Evolutionary conservation across 2,329 filamentous ascomycete species (phyloP).

Genomic region (Colletotrichum tropicicola): DNA sequence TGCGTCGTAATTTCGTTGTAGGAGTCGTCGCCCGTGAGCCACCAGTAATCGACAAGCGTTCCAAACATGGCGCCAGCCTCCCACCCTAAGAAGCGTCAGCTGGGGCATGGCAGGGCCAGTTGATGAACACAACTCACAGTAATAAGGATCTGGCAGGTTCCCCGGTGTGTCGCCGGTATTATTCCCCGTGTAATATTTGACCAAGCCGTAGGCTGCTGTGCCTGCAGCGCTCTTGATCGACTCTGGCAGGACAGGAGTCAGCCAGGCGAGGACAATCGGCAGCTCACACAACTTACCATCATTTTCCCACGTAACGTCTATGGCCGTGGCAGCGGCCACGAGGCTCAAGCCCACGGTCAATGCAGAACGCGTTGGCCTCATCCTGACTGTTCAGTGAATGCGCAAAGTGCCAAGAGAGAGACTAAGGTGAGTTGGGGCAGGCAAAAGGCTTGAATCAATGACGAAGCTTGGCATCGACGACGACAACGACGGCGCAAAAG

Average conservation of each 20-base stretch:
- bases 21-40: conserved; percentile 71
- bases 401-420: not conserved
- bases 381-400: not conserved
- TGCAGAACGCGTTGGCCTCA: conserved; percentile 1
- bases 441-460: not conserved
- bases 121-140: conserved; percentile 39
- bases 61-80: conserved; percentile 78
- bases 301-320: conserved; percentile 15
- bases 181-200: conserved; percentile 59
- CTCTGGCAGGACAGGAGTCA: not conserved
- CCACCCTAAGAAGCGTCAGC: conserved; percentile 63
- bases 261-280: not conserved
- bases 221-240: conserved; percentile 48
- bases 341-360: conserved; percentile 7
- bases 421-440: not conserved
- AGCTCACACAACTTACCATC: not conserved
- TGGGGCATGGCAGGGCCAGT: conserved; percentile 45
- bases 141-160: conserved; percentile 69
- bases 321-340: not conserved
- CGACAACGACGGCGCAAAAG: not conserved
- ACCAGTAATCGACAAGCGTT: conserved; percentile 77
- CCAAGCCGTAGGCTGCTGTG: conserved; percentile 46
- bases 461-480: conserved; percentile 9
- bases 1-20: conserved; percentile 70
- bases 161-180: conserved; percentile 66